These are phyloP conservation scores for Vaccinium darrowii DNA, from an alignment of 148 eudicot species.

Conservation along the genomic window DNA sequence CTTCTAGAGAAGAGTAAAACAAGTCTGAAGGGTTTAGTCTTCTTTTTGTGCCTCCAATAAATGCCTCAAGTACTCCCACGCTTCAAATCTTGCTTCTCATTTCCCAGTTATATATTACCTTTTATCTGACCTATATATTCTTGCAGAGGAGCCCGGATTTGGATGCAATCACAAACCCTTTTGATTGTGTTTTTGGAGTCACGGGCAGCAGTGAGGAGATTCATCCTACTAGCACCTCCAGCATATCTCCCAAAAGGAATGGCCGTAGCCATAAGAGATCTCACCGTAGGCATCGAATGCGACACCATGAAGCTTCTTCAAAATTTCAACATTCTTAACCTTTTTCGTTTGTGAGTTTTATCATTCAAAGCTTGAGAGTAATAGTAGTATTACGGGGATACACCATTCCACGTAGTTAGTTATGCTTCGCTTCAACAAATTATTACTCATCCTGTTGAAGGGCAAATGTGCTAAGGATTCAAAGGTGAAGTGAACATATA, in stretches of 20 bases:
- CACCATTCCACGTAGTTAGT: not conserved
- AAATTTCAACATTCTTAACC: slow-evolving; percentile 8
- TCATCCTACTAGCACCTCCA: slow-evolving; percentile 9
- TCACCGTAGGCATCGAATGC: slow-evolving; percentile 35
- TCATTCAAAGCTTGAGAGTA: not conserved
- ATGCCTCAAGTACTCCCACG: not conserved
- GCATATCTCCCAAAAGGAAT: slow-evolving; percentile 19
- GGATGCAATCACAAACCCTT: slow-evolving; percentile 31
- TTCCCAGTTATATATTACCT: not conserved
- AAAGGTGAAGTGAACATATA: not conserved
- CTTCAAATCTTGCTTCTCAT: not conserved
- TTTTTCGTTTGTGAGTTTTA: not conserved
- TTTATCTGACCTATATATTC: not conserved
- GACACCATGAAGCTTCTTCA: slow-evolving; percentile 26
- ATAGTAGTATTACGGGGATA: not conserved
- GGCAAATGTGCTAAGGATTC: not conserved
- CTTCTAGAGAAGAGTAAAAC: not conserved
- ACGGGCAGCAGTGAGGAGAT: slow-evolving; percentile 26
- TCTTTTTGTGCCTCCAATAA: not conserved
- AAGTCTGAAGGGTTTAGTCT: not conserved
- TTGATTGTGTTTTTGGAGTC: slow-evolving; percentile 35
- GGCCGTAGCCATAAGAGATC: slow-evolving; percentile 28
- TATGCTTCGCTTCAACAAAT: not conserved
- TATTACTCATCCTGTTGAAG: not conserved
- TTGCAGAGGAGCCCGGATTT: slow-evolving; percentile 24